Conservation (phyloP, 371 early-diverging fungal species). For the Smittium mucronatum region DNA sequence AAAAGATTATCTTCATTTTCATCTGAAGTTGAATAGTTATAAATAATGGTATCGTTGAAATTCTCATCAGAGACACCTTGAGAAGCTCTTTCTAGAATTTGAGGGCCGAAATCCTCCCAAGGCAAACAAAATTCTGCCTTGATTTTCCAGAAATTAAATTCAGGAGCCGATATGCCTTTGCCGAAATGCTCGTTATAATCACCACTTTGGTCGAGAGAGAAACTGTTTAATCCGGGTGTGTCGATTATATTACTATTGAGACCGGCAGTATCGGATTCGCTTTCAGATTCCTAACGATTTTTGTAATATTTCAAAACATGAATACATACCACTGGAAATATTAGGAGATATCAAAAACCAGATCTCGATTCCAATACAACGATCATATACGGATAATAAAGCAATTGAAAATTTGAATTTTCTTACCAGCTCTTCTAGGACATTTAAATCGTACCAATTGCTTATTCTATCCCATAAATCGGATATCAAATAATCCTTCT, state of each 20-base stretch:
- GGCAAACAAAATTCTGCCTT: constrained; percentile 25
- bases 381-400: no score
- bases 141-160: constrained; percentile 23
- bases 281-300: constrained; percentile 2
- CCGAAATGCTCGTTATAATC: constrained; percentile 15
- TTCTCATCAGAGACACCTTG: constrained; percentile 21
- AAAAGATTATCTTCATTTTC: constrained; percentile 2
- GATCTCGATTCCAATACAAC: no score
- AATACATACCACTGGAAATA: background rate
- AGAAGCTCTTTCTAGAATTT: constrained; percentile 29
- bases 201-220: constrained; percentile 11
- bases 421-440: constrained; percentile 24
- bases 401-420: no score
- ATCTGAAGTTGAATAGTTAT: constrained; percentile 9
- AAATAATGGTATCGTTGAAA: constrained; percentile 7
- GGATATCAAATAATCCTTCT: constrained; percentile 11
- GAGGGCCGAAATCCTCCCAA: constrained; percentile 27
- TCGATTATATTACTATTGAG: background rate
- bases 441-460: constrained; percentile 20
- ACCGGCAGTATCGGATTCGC: background rate
- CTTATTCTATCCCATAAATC: constrained; percentile 16
- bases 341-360: no score
- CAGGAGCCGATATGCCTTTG: constrained; percentile 5
- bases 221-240: background rate
- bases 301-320: background rate